Evolutionary conservation across 1,139 yeast species (phyloP).

Genomic region (Chernovozyma aurita): DNA sequence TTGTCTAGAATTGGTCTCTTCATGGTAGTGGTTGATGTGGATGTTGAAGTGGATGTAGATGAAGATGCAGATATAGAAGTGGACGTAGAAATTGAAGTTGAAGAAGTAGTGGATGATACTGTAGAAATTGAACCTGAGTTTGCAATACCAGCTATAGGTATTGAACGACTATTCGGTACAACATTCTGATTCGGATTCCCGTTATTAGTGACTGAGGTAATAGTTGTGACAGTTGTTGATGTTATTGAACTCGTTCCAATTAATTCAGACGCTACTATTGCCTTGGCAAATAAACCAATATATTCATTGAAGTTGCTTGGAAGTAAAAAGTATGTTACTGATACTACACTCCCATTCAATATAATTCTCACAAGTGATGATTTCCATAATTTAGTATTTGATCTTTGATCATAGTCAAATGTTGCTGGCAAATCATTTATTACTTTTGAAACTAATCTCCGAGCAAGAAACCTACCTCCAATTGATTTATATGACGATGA

Average conservation of each 20-base stretch:
- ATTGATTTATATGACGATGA: slow-evolving; percentile 39
- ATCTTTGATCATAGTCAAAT: slow-evolving; percentile 3
- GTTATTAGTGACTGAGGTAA: slow-evolving; percentile 13
- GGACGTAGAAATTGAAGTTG: neutral
- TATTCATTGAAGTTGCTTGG: slow-evolving; percentile 35
- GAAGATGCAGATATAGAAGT: neutral
- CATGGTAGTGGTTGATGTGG: neutral
- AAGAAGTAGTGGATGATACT: neutral
- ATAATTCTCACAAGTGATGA: slow-evolving; percentile 4
- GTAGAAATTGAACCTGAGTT: too few species aligned
- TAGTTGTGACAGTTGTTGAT: slow-evolving; percentile 19
- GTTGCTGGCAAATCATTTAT: slow-evolving; percentile 8
- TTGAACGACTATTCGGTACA: slow-evolving; percentile 9
- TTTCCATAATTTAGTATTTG: slow-evolving; percentile 1
- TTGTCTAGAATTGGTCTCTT: slow-evolving; percentile 10
- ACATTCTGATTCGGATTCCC: slow-evolving; percentile 3
- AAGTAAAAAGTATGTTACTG: slow-evolving; percentile 24
- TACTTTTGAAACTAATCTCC: slow-evolving; percentile 21
- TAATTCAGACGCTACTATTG: slow-evolving; percentile 47
- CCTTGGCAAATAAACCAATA: slow-evolving; percentile 42
- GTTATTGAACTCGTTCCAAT: slow-evolving; percentile 33
- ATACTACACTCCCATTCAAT: slow-evolving; percentile 28
- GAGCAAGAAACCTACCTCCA: slow-evolving; percentile 34
- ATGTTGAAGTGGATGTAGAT: neutral
- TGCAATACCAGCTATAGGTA: neutral